These are phyloP conservation scores for Fusarium burgessii DNA, from an alignment of 2,329 filamentous ascomycete genomes.

Conservation along the genomic window DNA sequence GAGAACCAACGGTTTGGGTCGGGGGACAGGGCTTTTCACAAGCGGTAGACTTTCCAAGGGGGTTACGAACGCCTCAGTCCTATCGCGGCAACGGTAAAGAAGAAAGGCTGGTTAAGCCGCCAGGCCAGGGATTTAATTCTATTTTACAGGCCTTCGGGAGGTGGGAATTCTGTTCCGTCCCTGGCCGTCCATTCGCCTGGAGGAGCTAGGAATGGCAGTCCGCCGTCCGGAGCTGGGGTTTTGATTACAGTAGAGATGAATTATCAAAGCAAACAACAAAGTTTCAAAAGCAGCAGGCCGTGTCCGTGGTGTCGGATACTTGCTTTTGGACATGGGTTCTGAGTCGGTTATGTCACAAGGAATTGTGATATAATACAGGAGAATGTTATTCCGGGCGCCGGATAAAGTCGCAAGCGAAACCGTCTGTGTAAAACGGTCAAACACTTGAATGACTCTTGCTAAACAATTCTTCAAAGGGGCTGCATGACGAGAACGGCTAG, in stretches of 20 bases:
- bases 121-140: neutral
- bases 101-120: constrained; percentile 4
- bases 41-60: constrained; percentile 11
- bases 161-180: constrained; percentile 28
- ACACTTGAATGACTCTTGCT: neutral
- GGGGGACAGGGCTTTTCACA: constrained; percentile 10
- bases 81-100: constrained; percentile 19
- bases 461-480: neutral
- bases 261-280: constrained; percentile 30
- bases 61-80: constrained; percentile 8
- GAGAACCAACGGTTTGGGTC: constrained; percentile 42
- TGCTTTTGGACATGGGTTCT: constrained; percentile 25
- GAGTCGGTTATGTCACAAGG: constrained; percentile 11
- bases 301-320: constrained; percentile 15
- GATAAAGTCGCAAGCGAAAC: constrained; percentile 21
- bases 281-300: constrained; percentile 32
- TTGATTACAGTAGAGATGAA: constrained; percentile 3
- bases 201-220: constrained; percentile 27
- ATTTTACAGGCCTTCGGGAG: constrained; percentile 24
- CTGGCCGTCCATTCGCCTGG: constrained; percentile 11
- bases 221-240: constrained; percentile 11
- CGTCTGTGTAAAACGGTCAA: neutral
- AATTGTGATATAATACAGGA: constrained; percentile 6
- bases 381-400: constrained; percentile 12
- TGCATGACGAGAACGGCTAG: constrained; percentile 8